Evolutionary conservation across 768 basidiomycete genomes (phyloP).

Genomic region (Boletus insuetus): DNA sequence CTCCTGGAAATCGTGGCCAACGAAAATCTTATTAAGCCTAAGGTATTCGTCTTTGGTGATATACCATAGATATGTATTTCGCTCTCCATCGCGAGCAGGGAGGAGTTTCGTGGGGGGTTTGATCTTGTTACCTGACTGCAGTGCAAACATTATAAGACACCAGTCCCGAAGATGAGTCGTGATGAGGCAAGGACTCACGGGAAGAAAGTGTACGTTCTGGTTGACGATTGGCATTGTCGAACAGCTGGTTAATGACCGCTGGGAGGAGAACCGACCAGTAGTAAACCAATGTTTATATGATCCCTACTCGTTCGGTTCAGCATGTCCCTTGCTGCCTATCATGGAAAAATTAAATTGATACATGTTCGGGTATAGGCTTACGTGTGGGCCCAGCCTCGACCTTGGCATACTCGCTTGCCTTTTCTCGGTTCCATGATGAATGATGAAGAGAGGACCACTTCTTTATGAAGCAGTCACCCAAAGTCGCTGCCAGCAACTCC

Average conservation of each 20-base stretch:
- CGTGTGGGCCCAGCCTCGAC: no score
- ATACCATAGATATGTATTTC: conserved; percentile 11
- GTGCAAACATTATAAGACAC: neutral
- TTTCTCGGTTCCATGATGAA: no score
- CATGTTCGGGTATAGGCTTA: no score
- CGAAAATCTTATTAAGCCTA: conserved; percentile 13
- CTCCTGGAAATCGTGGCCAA: conserved; percentile 9
- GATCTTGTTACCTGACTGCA: conserved; percentile 7
- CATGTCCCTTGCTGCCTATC: no score
- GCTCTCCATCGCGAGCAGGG: neutral
- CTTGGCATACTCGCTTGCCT: no score
- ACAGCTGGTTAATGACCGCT: no score
- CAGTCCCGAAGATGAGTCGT: no score
- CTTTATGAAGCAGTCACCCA: no score
- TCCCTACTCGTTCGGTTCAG: neutral
- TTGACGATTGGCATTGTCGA: conserved; percentile 5
- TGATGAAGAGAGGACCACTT: no score
- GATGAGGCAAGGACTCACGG: neutral
- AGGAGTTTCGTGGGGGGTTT: conserved; percentile 8
- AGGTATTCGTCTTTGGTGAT: conserved; percentile 19
- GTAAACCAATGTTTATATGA: neutral
- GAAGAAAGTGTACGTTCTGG: conserved; percentile 6
- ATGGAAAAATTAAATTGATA: no score
- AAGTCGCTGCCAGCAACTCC: no score
- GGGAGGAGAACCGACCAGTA: no score